phyloP scores from a whole-genome alignment of 306 rosid genomes.

The Echinosophora koreensis region DNA sequence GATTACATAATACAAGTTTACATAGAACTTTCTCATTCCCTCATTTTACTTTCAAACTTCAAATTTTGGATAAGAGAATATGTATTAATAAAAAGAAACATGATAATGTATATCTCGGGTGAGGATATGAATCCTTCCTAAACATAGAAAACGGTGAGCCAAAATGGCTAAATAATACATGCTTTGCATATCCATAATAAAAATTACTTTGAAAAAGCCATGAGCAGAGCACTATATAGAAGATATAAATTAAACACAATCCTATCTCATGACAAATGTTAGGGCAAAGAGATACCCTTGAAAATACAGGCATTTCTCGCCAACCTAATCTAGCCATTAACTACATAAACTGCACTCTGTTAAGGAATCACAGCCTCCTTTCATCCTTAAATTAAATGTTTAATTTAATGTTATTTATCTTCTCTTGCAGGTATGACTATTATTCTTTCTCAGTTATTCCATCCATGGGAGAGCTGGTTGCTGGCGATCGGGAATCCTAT shows the following conservation, averaged over 20 bases:
- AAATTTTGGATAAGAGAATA: constrained; percentile 3
- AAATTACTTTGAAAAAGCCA: constrained; percentile 1
- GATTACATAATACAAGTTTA: constrained; percentile 8
- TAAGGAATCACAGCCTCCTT: constrained; percentile 34
- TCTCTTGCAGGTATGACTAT: constrained; percentile 71
- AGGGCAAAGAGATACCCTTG: constrained; percentile 3
- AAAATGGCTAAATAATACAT: background rate
- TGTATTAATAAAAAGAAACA: background rate
- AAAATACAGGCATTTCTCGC: constrained; percentile 33
- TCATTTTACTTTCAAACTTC: background rate
- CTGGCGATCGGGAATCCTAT: constrained; percentile 86
- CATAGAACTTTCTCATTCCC: background rate
- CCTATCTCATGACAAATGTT: background rate
- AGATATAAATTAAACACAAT: background rate
- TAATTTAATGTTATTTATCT: constrained; percentile 43
- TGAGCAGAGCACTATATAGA: background rate
- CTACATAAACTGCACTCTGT: constrained; percentile 10
- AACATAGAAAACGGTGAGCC: constrained; percentile 11
- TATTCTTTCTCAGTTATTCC: constrained; percentile 87
- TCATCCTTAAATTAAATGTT: constrained; percentile 26
- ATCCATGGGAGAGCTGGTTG: constrained; percentile 78
- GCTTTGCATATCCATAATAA: background rate
- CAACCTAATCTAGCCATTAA: constrained; percentile 19
- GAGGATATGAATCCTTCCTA: constrained; percentile 5
- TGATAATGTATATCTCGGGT: constrained; percentile 11